Conservation (phyloP, 1,284 basidiomycete genomes). For the Melampsora abietis-canadensis region DNA sequence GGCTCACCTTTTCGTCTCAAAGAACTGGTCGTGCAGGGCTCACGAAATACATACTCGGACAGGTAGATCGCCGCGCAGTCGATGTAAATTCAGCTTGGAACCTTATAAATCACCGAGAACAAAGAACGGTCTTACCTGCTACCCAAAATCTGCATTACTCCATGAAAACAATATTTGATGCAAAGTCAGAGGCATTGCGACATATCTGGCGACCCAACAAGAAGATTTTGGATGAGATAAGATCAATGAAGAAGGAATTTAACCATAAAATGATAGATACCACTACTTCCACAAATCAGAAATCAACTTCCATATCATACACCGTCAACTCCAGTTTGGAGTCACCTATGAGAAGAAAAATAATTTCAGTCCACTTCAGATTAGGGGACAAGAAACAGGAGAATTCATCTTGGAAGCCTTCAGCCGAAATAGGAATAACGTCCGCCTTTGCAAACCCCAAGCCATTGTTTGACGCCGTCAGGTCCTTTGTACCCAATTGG, state of each 20-base stretch:
- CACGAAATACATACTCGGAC: not conserved
- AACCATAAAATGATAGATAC: not conserved
- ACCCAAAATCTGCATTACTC: not conserved
- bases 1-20: not conserved
- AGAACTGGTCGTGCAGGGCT: not conserved
- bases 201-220: conserved; percentile 1
- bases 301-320: not conserved
- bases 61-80: not conserved
- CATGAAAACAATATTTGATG: not conserved
- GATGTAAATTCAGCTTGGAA: not conserved
- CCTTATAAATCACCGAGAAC: not conserved
- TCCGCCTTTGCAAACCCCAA: not conserved
- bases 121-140: not conserved
- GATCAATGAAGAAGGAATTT: not conserved
- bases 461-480: not conserved
- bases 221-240: not conserved
- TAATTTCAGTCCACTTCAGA: not conserved
- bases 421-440: not conserved
- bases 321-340: not conserved
- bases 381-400: not conserved
- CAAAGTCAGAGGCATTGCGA: not conserved
- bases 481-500: not conserved
- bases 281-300: no score
- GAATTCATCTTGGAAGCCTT: not conserved
- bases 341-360: not conserved